These are phyloP conservation scores for Emericellopsis terricola DNA, from an alignment of 495 filamentous ascomycete genomes.

Conservation along the genomic window DNA sequence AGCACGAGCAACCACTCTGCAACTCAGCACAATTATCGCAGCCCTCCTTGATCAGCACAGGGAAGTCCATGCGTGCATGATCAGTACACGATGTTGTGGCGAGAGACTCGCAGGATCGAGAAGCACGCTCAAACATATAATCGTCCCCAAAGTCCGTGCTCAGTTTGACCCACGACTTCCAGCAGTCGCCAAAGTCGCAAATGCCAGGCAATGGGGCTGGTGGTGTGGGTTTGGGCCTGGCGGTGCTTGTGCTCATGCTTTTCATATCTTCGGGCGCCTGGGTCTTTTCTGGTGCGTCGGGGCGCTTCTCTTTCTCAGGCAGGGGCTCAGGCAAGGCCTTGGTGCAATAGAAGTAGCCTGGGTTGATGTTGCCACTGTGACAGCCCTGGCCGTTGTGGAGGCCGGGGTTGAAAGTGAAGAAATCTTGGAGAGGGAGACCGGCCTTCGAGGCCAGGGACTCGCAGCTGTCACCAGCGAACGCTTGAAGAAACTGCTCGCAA, in stretches of 20 bases:
- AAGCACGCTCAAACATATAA: neutral
- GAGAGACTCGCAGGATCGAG: neutral
- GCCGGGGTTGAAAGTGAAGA: neutral
- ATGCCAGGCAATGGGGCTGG: too few relatives aligned
- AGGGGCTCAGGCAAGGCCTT: neutral
- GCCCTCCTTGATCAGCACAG: neutral
- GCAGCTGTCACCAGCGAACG: neutral
- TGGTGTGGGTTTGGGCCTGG: neutral
- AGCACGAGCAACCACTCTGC: neutral
- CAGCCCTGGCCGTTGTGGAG: neutral
- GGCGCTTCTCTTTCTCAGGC: neutral
- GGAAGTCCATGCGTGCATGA: neutral
- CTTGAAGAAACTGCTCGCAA: constrained; percentile 1
- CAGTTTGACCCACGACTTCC: neutral
- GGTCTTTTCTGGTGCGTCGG: neutral
- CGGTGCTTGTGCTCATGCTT: neutral
- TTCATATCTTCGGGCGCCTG: neutral
- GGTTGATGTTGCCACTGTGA: neutral
- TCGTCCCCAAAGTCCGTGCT: neutral
- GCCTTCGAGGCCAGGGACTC: neutral
- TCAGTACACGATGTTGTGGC: neutral
- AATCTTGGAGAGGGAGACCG: neutral
- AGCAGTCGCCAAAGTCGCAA: neutral
- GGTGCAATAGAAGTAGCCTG: neutral
- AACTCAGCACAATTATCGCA: neutral